Base-by-base conservation (phyloP, 2,329 filamentous ascomycete genomes). In the Cordyceps farinosa region DNA sequence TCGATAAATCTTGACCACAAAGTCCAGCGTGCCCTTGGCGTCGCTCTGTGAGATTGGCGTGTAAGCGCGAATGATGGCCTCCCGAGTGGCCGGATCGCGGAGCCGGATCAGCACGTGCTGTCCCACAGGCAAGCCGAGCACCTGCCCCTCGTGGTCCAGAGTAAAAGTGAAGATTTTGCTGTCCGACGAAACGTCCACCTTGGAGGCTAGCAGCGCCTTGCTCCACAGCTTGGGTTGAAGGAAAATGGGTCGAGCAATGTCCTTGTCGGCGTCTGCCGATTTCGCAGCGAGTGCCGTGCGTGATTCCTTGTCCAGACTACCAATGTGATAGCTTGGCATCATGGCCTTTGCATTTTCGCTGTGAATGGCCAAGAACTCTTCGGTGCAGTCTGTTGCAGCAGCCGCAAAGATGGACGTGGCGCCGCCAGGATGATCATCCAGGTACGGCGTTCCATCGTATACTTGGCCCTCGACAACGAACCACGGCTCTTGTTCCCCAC, bases 281-380 rank as follows among this genome's bases (percentile, higher is more conserved):
- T 45, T 45, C 9, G 27, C 40, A 30, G 53, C 53, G 8, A 56
- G 15, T 9, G 52, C 36, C 5, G 80, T 79, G 5, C 65, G 69
- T 1, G 87, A 84, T n/a, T 79, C 78, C 67, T 86, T 78, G 68
- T 90, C 85, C 9, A 97, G 82, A 0, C 86, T 87, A 54, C 93
- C 93, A 67, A 97, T 87, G 74, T 97, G 92, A 71, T 96, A 96
- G 48, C 83, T 76, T 11, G 85, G 83, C 88, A 97, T 92, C 92
- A 96, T 96, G n/a, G 82, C 84, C 77, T 96, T 97, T 36, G 93
- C 93, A 17, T 90, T 96, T 77, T 97, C 92, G 73, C 90, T 93
- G 74, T 97, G 92, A 69, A 97, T 97, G 13, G 90, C 89, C 77
- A 96, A 84, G 73, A 97, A 97, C 68, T 97, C 93, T 70, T 97